Conservation (phyloP, 1,284 basidiomycete species). For the Anthracocystis walkeri region DNA sequence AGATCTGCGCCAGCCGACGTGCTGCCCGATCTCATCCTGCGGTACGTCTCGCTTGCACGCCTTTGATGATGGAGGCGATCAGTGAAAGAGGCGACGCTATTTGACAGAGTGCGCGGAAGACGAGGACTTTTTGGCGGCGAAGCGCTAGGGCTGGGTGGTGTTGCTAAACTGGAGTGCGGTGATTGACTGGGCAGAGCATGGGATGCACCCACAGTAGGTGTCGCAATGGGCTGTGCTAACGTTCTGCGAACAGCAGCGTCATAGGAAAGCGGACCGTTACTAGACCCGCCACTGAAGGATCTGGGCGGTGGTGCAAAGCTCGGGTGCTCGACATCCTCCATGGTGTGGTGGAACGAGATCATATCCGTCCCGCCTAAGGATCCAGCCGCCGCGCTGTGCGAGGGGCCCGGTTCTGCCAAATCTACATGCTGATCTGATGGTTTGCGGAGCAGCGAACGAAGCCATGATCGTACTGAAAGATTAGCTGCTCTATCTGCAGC, state of each 20-base stretch:
- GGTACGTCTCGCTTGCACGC: slow-evolving; percentile 40
- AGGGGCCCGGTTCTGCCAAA: not conserved
- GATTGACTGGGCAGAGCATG: slow-evolving; percentile 11
- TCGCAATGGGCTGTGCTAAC: slow-evolving; percentile 27
- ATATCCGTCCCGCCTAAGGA: slow-evolving; percentile 20
- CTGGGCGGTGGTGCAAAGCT: slow-evolving; percentile 32
- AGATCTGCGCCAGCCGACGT: slow-evolving; percentile 4
- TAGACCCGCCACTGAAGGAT: slow-evolving; percentile 44
- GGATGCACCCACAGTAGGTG: slow-evolving; percentile 7
- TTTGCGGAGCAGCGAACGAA: slow-evolving; percentile 24
- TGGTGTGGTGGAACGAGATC: slow-evolving; percentile 51
- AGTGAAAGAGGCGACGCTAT: slow-evolving; percentile 27
- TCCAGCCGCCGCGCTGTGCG: slow-evolving; percentile 1
- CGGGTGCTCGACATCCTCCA: slow-evolving; percentile 29
- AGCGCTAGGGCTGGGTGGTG: slow-evolving; percentile 15
- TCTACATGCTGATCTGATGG: slow-evolving; percentile 16
- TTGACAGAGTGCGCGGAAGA: slow-evolving; percentile 21
- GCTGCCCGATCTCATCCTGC: slow-evolving; percentile 38
- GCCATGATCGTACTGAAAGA: slow-evolving; percentile 32
- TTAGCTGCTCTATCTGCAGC: slow-evolving; percentile 17
- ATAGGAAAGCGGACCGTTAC: slow-evolving; percentile 15
- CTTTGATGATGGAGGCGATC: slow-evolving; percentile 33
- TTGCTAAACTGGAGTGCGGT: slow-evolving; percentile 1
- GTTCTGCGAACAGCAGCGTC: slow-evolving; percentile 29
- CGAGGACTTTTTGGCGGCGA: slow-evolving; percentile 29